Evolutionary conservation across 768 basidiomycete species (phyloP).

Genomic region (Suillus lakei): DNA sequence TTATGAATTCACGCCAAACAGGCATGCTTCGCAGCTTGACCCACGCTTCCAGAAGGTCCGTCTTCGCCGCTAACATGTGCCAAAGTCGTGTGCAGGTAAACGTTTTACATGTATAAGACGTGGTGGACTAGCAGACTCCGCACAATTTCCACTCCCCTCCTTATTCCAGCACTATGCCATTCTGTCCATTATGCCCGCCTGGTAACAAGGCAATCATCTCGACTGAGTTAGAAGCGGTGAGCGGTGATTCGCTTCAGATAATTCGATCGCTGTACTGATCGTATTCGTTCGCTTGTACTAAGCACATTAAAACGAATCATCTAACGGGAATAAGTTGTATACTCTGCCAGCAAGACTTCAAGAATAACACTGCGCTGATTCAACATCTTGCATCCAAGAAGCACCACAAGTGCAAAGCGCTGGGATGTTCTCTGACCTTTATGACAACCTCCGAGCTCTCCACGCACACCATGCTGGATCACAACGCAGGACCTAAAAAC

Average conservation of each 20-base stretch:
- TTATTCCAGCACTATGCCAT: slow-evolving; percentile 3
- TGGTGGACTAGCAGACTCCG: background rate
- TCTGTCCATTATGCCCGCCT: slow-evolving; percentile 6
- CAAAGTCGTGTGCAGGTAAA: slow-evolving; percentile 2
- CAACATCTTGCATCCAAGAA: slow-evolving; percentile 11
- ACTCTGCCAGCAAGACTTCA: slow-evolving; percentile 2
- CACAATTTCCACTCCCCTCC: background rate
- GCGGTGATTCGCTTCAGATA: background rate
- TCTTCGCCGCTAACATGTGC: slow-evolving; percentile 6
- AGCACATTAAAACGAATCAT: slow-evolving; percentile 3
- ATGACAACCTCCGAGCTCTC: slow-evolving; percentile 7
- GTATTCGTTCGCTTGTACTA: background rate
- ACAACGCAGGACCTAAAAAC: background rate
- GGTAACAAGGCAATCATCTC: background rate
- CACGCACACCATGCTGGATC: background rate
- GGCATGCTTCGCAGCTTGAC: background rate
- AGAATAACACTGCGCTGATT: background rate
- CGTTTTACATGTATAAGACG: slow-evolving; percentile 4
- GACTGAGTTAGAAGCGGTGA: background rate
- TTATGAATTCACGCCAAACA: background rate
- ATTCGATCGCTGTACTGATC: background rate
- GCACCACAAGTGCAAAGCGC: slow-evolving; percentile 5
- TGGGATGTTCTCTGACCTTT: slow-evolving; percentile 3
- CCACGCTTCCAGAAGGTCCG: background rate
- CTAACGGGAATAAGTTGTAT: background rate